Percentiles rank a stretch among this genome's conserved stretches.
phyloP scores from a whole-genome alignment of 2,329 filamentous ascomycete species.

The Sporothrix pallida region DNA sequence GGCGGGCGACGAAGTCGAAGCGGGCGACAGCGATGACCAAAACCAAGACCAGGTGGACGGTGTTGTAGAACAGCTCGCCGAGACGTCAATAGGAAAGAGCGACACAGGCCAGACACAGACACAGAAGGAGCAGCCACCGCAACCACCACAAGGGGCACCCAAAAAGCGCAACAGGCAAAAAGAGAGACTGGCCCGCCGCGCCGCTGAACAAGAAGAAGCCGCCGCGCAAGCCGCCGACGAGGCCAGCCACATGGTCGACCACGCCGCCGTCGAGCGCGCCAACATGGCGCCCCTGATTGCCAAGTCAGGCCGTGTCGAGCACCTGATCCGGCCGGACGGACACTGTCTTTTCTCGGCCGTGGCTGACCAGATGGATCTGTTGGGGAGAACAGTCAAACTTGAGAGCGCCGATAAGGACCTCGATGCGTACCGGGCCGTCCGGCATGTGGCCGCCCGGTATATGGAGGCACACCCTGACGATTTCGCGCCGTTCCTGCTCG shows the following conservation, averaged over 20 bases:
- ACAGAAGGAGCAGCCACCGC: neutral
- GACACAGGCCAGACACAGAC: conserved; percentile 32
- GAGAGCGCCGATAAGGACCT: too few species aligned
- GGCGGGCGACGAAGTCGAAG: conserved; percentile 33
- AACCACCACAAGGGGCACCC: conserved; percentile 36
- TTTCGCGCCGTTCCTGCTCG: conserved; percentile 72
- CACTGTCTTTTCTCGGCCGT: conserved; percentile 95
- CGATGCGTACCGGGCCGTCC: conserved; percentile 75
- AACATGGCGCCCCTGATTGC: conserved; percentile 73
- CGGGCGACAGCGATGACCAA: conserved; percentile 35
- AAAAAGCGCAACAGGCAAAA: conserved; percentile 92
- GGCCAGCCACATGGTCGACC: conserved; percentile 74
- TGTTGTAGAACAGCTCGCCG: conserved; percentile 30
- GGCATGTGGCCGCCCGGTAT: conserved; percentile 75
- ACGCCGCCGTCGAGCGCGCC: conserved; percentile 70
- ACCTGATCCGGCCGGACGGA: conserved; percentile 85
- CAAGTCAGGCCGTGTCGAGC: conserved; percentile 69
- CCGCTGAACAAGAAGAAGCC: conserved; percentile 79
- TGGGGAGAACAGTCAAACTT: too few species aligned
- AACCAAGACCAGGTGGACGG: conserved; percentile 22
- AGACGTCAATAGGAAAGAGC: conserved; percentile 37
- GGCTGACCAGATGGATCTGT: conserved; percentile 75
- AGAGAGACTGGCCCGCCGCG: conserved; percentile 84
- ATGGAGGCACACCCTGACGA: conserved; percentile 77
- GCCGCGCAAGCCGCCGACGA: conserved; percentile 73